Base-by-base conservation (phyloP, 2,329 filamentous ascomycete genomes). In the Hortaea werneckii region DNA sequence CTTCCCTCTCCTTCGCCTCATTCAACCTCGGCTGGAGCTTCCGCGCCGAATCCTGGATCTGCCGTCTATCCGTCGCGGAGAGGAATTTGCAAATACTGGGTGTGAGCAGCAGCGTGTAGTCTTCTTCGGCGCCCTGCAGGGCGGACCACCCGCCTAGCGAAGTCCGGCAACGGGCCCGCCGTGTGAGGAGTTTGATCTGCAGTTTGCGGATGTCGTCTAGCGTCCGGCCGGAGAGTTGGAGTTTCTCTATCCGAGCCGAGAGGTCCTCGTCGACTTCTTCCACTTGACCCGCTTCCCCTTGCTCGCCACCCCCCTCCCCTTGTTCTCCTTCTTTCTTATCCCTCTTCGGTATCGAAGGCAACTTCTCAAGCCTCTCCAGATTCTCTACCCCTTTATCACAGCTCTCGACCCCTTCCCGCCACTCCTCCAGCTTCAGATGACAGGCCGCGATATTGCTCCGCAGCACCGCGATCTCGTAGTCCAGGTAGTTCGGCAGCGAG, bases 401-500 rank as follows among this genome's bases (percentile, higher is more conserved):
- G 7, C 78, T 75, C 41, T 82, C 81, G 38, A 88, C 76, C 7
- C 87, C 86, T 29, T 86, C 80, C 54, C 89, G 87, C 86, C 88
- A 95, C 50, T 90, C 82, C 50, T 81, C 74, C 3, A 94, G 72
- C 63, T 94, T 94, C 45, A 96, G 65, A 57, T 95, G 80, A 61
- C 88, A 95, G 7, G 89, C 90, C 1, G 90, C 78, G 54, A 95
- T 83, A 69, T 96, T 96, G 62, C 85, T 88, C 48, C 83, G 80
- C 5, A 96, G 73, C 7, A 96, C 86, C 27, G 89, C 87, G 51
- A 90, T 74, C 56, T 95, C 87, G 67, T 87, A 95, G 62, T 90
- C 81, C 27, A 94, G 77, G 62, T 94, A 94, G 53, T 79, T 82
- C 1, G 90, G 90, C 58, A 87, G 89, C 6, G 81, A 77, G 9